Evolutionary conservation across 352 stramenopile genomes (phyloP), one percentile per base, ranked within the genome.

Genomic region (Phytopythium sindhum): DNA sequence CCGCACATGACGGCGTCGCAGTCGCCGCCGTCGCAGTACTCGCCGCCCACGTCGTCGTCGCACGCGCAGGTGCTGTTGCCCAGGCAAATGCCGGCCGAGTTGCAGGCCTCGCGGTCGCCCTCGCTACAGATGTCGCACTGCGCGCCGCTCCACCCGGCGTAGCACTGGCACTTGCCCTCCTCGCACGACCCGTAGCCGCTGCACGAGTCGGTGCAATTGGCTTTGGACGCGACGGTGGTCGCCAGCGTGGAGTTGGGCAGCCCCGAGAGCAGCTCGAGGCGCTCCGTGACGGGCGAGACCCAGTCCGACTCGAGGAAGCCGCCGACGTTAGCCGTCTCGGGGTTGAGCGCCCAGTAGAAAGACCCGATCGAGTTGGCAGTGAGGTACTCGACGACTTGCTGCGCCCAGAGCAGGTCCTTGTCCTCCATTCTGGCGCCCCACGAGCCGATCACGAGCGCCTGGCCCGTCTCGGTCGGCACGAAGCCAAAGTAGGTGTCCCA

Each of bases 291-390:
- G 15, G 84, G 67, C 17, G 84, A 87, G 47, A 65, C 67, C 84
- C 81, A 93, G 73, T 93, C 84, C n/a, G 87, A 74, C 62, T 75
- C 75, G 9, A 90, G 70, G 24, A 93, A 77, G 4, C 81, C 84
- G 26, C 84, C 84, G 1, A 70, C 88, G 57, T 91, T 81, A 19
- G 78, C 80, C 14, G 80, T 89, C 66, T 93, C 77, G 7, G 84
- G 84, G 60, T 93, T 93, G 42, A 93, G 78, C 1, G 79, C 79
- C 83, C 84, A 93, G 62, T 90, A 88, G 61, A 93, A 93, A 17
- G 78, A 90, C 12, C 76, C 77, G 51, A 93, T 84, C 12, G 52
- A 73, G 23, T 84, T 88, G 31, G 80, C 53, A 15, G 70, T 57
- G 21, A 93, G 56, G 50, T 90, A 93, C 12, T 72, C 42, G 14